A percentile compares a stretch with the other conserved stretches of the same genome.
phyloP scores from a whole-genome alignment of 2,329 filamentous ascomycete species.

The Pseudophaeomoniella oleicola region DNA sequence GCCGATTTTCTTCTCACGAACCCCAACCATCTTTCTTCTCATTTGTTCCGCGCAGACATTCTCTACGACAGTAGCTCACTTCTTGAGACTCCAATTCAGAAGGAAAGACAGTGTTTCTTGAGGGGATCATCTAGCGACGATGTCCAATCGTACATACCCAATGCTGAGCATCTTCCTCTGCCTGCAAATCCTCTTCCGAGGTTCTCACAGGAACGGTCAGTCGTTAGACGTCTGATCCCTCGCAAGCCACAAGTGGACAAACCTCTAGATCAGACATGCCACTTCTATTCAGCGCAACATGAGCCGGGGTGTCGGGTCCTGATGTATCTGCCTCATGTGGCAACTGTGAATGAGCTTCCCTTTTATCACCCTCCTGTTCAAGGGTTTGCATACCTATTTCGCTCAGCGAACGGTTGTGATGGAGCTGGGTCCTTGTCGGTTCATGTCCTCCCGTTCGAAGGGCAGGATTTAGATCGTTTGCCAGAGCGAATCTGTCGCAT shows the following conservation, averaged over 20 bases:
- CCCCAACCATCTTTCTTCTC: slow-evolving; percentile 43
- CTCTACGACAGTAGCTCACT: slow-evolving; percentile 36
- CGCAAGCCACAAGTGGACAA: slow-evolving; percentile 64
- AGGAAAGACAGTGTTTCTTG: slow-evolving; percentile 15
- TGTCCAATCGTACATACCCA: not conserved
- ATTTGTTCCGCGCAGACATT: slow-evolving; percentile 48
- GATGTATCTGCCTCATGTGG: slow-evolving; percentile 63
- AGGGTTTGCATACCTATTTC: slow-evolving; percentile 60
- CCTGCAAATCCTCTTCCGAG: slow-evolving; percentile 4
- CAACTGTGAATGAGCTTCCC: slow-evolving; percentile 49
- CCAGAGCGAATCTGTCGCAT: slow-evolving; percentile 21
- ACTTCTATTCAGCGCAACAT: slow-evolving; percentile 40
- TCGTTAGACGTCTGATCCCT: slow-evolving; percentile 68
- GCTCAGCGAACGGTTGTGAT: slow-evolving; percentile 11
- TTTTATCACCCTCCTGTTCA: slow-evolving; percentile 77
- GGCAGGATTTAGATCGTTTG: not conserved
- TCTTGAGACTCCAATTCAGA: slow-evolving; percentile 18
- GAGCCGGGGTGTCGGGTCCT: slow-evolving; percentile 24
- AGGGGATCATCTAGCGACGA: slow-evolving; percentile 1
- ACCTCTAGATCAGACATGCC: slow-evolving; percentile 68
- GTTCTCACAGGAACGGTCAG: slow-evolving; percentile 39
- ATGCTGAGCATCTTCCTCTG: not conserved
- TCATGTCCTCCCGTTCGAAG: slow-evolving; percentile 35
- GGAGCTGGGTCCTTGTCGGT: slow-evolving; percentile 29
- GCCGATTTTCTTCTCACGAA: slow-evolving; percentile 34